A percentile compares a stretch with the other conserved stretches of the same genome.
These are phyloP conservation scores for Aspergillus cavernicola DNA, from an alignment of 495 filamentous ascomycete genomes.

Conservation along the genomic window DNA sequence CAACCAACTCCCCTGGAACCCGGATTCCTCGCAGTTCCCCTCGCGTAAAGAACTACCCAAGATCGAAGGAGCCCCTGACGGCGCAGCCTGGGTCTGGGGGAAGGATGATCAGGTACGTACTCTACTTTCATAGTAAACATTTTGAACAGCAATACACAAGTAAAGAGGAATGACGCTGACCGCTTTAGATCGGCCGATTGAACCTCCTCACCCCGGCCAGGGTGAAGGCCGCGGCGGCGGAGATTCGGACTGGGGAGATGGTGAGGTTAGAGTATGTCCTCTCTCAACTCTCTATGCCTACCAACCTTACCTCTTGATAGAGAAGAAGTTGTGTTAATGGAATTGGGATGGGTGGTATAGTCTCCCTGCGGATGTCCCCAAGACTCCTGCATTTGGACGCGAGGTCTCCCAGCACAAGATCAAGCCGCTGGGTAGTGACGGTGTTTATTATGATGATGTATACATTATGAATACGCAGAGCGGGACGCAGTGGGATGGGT, in stretches of 20 bases:
- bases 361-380: conserved; percentile 52
- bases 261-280: conserved; percentile 41
- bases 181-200: conserved; percentile 47
- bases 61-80: conserved; percentile 39
- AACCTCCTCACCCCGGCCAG: conserved; percentile 57
- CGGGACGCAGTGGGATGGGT: conserved; percentile 72
- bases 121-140: too few relatives aligned
- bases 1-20: conserved; percentile 50
- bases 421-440: conserved; percentile 39
- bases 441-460: conserved; percentile 60
- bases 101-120: conserved; percentile 48
- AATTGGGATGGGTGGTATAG: too few relatives aligned
- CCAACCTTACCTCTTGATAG: too few relatives aligned
- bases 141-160: too few relatives aligned
- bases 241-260: conserved; percentile 54
- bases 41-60: conserved; percentile 48
- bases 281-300: background rate
- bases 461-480: conserved; percentile 69
- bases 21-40: conserved; percentile 49
- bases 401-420: conserved; percentile 51
- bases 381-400: conserved; percentile 47
- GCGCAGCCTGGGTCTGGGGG: conserved; percentile 64
- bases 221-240: conserved; percentile 45
- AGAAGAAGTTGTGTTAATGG: background rate
- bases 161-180: too few relatives aligned